Evolutionary conservation across 768 basidiomycete genomes (phyloP), one percentile per base, ranked within the genome.

Genomic region (Coprinopsis strossmayeri): DNA sequence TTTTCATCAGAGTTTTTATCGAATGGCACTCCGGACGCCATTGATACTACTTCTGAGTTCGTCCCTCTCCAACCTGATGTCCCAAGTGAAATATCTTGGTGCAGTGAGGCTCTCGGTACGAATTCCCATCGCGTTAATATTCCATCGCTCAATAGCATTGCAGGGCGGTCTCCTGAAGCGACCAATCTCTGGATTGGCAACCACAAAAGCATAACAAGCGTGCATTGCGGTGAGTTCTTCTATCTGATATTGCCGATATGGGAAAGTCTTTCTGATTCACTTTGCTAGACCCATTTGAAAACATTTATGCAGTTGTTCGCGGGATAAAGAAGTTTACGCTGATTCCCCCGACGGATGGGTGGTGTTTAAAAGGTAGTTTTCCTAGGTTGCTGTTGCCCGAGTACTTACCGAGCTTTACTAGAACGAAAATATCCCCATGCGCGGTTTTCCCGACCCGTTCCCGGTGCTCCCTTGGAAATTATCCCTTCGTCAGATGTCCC

Each of bases 121-220:
- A 34, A 74, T 45, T 64, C 42, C 32, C 21, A 17, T 5, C 17
- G 18, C 17, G 18, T 27, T 5, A 4, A 23, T 28, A 18, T 37
- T 21, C 21, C 26, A 27, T 5, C n/a, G 18, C 2, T 32, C 44
- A 34, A 35, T 51, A 10, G 18, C 18, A 37, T 20, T 35, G 34
- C 12, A 23, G 52, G 38, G 47, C 84, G 87, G 76, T 30, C 71
- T 67, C 54, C 93, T 0, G 94, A 97, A 58, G 93, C 91, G 3
- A 91, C 91, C 2, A 96, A 96, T 60, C 59, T 97, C 17, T 97
- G 93, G 92, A 88, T 96, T 28, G 93, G 94, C 10, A 76, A 87
- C 57, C 69, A 72, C 47, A 68, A 70, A 49, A 92, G 90, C 59
- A 69, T 81, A 12, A 96, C 94, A 1, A 90, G 85, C 47, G 75